Evolutionary conservation across 1,284 basidiomycete species (phyloP).

Genomic region (Schizophyllum amplum): DNA sequence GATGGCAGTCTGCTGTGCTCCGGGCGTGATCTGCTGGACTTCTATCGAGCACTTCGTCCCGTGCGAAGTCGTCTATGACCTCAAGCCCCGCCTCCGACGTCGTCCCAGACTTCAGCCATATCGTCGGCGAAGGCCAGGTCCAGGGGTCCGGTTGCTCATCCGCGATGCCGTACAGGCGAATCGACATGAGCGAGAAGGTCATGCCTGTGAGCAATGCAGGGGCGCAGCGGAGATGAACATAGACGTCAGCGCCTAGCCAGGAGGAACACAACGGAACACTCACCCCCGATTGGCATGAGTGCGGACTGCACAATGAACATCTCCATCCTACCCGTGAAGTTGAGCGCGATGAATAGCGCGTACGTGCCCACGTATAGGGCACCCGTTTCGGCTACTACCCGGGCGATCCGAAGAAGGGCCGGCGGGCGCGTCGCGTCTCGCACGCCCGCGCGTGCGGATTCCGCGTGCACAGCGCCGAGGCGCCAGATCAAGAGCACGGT

Average conservation of each 20-base stretch:
- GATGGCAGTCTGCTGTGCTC: too few species aligned
- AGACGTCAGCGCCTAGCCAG: not conserved
- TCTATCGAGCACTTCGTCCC: too few species aligned
- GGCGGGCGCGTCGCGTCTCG: not conserved
- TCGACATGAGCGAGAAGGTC: not conserved
- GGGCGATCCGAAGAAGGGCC: not conserved
- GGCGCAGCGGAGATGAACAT: too few species aligned
- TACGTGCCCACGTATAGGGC: not conserved
- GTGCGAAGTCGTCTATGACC: too few species aligned
- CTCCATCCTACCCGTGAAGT: slow-evolving; percentile 3
- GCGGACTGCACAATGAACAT: not conserved
- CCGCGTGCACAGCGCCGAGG: not conserved
- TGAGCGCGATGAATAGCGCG: slow-evolving; percentile 7
- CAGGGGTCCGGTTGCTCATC: not conserved
- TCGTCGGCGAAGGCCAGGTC: not conserved
- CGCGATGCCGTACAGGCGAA: not conserved
- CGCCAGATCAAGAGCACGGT: not conserved
- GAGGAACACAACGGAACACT: too few species aligned
- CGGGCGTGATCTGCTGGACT: too few species aligned
- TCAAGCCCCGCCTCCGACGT: too few species aligned
- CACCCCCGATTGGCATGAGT: not conserved
- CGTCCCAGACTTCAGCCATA: not conserved
- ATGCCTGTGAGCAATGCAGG: not conserved
- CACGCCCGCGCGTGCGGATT: not conserved
- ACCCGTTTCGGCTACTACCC: not conserved